Conservation (phyloP, 2,329 filamentous ascomycete genomes). For the Leptographium lundbergii region DNA sequence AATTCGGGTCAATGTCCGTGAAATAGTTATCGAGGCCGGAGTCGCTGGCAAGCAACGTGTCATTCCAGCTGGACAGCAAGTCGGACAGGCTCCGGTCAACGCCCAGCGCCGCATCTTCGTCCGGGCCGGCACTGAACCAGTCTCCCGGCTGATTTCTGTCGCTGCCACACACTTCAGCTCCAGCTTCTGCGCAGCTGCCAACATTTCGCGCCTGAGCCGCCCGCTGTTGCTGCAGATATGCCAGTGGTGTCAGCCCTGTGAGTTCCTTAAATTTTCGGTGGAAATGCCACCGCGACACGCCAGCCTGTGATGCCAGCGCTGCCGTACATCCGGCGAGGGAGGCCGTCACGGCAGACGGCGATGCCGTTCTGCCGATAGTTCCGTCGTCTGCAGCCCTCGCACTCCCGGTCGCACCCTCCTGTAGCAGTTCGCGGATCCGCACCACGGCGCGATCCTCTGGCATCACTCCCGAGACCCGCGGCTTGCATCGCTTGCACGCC, state of each 20-base stretch:
- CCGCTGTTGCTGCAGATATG: conserved; percentile 15
- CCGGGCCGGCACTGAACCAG: not conserved
- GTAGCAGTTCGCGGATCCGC: conserved; percentile 21
- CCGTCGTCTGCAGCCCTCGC: not conserved
- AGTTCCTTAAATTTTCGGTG: conserved; percentile 45
- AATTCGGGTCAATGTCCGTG: not conserved
- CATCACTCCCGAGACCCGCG: conserved; percentile 24
- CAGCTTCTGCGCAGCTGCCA: not conserved
- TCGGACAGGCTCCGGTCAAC: not conserved
- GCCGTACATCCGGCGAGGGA: not conserved
- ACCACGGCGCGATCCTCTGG: conserved; percentile 29
- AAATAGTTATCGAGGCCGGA: not conserved
- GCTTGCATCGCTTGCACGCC: conserved; percentile 45
- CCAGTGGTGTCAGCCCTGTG: conserved; percentile 33
- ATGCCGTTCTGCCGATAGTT: too few species aligned
- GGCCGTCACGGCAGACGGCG: not conserved
- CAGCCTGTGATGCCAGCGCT: conserved; percentile 34
- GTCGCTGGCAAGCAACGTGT: not conserved
- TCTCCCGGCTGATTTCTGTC: not conserved
- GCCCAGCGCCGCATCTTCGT: not conserved
- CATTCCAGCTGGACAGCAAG: not conserved
- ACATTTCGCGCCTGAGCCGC: not conserved
- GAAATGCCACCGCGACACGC: conserved; percentile 44
- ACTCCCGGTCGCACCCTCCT: conserved; percentile 13
- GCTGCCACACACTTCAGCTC: not conserved